These are phyloP conservation scores for Solanum lycopersicoides DNA, from an alignment of 257 asterid genomes.

Conservation along the genomic window DNA sequence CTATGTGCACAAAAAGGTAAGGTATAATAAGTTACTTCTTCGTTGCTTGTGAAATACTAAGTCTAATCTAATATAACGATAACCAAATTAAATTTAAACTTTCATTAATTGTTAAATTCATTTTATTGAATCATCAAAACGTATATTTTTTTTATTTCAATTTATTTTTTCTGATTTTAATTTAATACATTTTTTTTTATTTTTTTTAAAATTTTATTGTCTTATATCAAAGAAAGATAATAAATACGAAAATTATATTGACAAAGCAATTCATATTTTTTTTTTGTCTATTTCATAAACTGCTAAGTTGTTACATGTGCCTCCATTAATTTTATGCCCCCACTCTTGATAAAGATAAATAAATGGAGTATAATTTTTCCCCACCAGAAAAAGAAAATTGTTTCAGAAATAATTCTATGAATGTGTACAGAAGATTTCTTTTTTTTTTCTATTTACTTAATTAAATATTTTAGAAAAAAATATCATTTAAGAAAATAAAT, in stretches of 20 bases:
- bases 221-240: background rate
- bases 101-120: too few species aligned
- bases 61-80: background rate
- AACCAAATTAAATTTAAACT: too few species aligned
- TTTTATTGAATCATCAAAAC: background rate
- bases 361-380: background rate
- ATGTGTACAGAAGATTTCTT: background rate
- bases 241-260: too few species aligned
- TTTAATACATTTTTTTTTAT: too few species aligned
- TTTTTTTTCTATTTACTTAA: background rate
- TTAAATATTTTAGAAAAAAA: too few species aligned
- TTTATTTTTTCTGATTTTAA: too few species aligned
- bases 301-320: background rate
- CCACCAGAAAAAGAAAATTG: background rate
- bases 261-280: too few species aligned
- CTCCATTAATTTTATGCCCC: background rate
- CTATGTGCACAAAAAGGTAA: background rate
- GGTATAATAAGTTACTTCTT: too few species aligned
- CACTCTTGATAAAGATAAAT: background rate
- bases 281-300: background rate
- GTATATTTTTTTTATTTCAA: too few species aligned
- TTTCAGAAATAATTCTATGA: background rate
- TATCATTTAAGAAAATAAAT: background rate
- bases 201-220: too few species aligned
- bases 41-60: background rate